Percentiles rank a stretch among this genome's conserved stretches.
phyloP scores from a whole-genome alignment of 352 stramenopile genomes.

The Pythium dissimile region DNA sequence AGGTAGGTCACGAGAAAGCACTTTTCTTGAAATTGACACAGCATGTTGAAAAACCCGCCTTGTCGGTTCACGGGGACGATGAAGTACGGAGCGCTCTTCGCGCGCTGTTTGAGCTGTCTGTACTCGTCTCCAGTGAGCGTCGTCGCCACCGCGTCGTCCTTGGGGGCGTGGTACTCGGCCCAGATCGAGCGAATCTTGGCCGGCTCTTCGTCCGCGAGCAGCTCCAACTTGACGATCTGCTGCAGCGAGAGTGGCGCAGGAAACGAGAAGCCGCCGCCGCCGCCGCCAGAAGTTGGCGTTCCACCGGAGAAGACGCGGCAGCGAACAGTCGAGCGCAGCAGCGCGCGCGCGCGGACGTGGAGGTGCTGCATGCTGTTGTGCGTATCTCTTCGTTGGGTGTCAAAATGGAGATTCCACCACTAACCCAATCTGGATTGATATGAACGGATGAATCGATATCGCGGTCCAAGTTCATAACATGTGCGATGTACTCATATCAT shows the following conservation, averaged over 20 bases:
- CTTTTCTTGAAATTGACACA: slow-evolving; percentile 88
- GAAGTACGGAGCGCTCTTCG: slow-evolving; percentile 60
- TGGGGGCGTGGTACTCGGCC: slow-evolving; percentile 73
- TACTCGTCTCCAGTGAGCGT: slow-evolving; percentile 40
- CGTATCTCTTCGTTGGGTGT: too few species aligned
- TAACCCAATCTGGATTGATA: background rate
- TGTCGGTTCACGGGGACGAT: slow-evolving; percentile 84
- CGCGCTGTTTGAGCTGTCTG: slow-evolving; percentile 44
- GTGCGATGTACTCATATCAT: background rate
- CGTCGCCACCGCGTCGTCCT: slow-evolving; percentile 67
- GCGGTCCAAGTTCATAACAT: background rate
- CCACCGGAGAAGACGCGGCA: slow-evolving; percentile 11
- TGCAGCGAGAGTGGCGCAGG: slow-evolving; percentile 71
- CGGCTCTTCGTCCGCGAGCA: slow-evolving; percentile 63
- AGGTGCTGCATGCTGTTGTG: too few species aligned
- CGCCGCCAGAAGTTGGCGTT: background rate
- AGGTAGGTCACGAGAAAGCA: slow-evolving; percentile 87
- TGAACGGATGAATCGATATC: too few species aligned
- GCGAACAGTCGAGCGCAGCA: slow-evolving; percentile 9
- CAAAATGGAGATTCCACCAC: too few species aligned
- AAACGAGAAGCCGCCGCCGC: slow-evolving; percentile 68
- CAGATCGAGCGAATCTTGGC: slow-evolving; percentile 69
- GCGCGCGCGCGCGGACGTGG: background rate
- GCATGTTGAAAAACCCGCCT: slow-evolving; percentile 85
- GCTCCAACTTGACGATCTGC: slow-evolving; percentile 83